These are phyloP conservation scores for Saccharomyces hybrid DNA, from an alignment of 1,139 yeast genomes.

Conservation along the genomic window DNA sequence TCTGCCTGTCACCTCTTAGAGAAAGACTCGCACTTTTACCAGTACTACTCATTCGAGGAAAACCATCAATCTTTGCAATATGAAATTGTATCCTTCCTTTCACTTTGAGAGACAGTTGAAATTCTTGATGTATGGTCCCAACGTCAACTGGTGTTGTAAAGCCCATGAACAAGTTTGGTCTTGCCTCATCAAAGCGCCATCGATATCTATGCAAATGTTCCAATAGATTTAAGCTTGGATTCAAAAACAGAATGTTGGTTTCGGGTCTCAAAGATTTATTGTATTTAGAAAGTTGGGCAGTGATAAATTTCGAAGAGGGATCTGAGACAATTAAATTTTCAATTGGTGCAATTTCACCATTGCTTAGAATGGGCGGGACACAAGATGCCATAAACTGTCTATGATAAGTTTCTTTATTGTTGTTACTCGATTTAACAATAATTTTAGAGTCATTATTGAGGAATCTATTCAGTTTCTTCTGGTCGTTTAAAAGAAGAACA, in stretches of 20 bases:
- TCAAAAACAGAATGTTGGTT: constrained; percentile 59
- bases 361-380: constrained; percentile 32
- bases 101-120: not conserved
- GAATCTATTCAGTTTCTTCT: constrained; percentile 37
- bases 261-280: constrained; percentile 34
- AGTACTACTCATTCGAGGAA: not conserved
- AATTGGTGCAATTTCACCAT: constrained; percentile 35
- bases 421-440: constrained; percentile 16
- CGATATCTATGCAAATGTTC: constrained; percentile 40
- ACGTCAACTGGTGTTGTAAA: constrained; percentile 6
- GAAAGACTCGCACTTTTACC: not conserved
- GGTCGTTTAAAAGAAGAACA: constrained; percentile 39
- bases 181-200: constrained; percentile 41
- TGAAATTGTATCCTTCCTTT: not conserved
- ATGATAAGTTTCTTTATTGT: constrained; percentile 8
- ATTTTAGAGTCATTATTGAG: constrained; percentile 36
- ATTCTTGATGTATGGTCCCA: not conserved
- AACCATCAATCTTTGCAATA: not conserved
- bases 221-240: constrained; percentile 68
- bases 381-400: constrained; percentile 34
- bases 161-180: constrained; percentile 58
- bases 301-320: constrained; percentile 43
- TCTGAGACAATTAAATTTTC: constrained; percentile 45
- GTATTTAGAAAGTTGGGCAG: constrained; percentile 41
- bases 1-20: not conserved